Base-by-base conservation (phyloP, 2,329 filamentous ascomycete genomes). In the Clonostachys rhizophaga region DNA sequence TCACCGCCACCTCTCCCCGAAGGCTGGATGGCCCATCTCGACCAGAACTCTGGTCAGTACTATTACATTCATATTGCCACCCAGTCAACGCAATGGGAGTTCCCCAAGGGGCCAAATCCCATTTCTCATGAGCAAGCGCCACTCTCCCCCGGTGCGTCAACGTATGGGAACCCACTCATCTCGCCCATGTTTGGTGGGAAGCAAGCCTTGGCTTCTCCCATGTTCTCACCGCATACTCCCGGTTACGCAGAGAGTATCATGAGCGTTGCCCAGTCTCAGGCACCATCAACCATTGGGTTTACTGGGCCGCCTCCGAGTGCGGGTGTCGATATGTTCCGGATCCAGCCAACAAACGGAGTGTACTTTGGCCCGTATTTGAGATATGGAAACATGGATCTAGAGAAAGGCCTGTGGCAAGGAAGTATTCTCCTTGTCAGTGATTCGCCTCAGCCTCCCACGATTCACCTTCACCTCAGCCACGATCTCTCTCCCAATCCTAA, bases 61-160 rank as follows among this genome's bases (percentile, higher is more conserved):
- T 99, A 99, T 66, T 99, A 99, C 61, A 99, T 99, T 50, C 94
- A 99, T 64, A 77, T 99, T 33, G 88, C 91, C 2, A 91, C 89
- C 1, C 94, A 97, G 62, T 90, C 91, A 4, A 99, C 94, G 1
- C 94, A 99, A 63, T 99, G 94, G 94, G 94, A 99, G 60, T 97
- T 97, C 55, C 94, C 94, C 30, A 97, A 96, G 68, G 92, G 92
- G 0, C 91, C 91, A 1, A 96, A 90, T 20, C 92, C 92, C 1
- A 76, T 96, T 46, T 88, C 89, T 52, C 80, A 95, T 53, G 91
- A 95, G 50, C 79, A 87, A 13, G 76, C 83, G 14, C 92, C 92
- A 0, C 70, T 96, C 48, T 96, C 92, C 7, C 92, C 92, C 0
- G 86, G 86, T 1, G 82, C 83, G 6, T 89, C 84, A 44, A 86